phyloP scores from a whole-genome alignment of 1,284 basidiomycete genomes.

The Pseudozyma sp. region DNA sequence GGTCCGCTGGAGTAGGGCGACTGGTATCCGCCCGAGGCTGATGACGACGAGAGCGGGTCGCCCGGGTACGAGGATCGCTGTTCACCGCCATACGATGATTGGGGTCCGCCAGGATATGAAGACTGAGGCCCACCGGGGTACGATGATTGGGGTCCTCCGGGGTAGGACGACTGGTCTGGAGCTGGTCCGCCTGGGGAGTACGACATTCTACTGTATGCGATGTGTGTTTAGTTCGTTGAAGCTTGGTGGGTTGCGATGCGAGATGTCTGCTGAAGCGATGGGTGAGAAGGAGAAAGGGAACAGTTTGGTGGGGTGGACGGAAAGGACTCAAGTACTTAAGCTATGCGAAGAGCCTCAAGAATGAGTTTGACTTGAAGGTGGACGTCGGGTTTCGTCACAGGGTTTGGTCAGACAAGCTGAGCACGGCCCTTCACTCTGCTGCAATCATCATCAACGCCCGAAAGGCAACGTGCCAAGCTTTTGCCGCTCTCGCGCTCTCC shows the following conservation, averaged over 20 bases:
- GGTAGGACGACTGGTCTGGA: slow-evolving; percentile 21
- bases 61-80: slow-evolving; percentile 34
- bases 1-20: slow-evolving; percentile 41
- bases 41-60: slow-evolving; percentile 24
- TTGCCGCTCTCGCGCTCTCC: too few relatives aligned
- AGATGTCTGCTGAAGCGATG: neutral
- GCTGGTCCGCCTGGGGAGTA: slow-evolving; percentile 24
- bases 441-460: too few relatives aligned
- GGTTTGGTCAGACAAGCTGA: neutral
- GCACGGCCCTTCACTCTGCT: neutral
- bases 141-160: slow-evolving; percentile 20
- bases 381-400: neutral
- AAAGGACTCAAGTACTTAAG: too few relatives aligned
- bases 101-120: slow-evolving; percentile 19
- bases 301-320: too few relatives aligned
- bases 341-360: too few relatives aligned
- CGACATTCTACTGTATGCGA: slow-evolving; percentile 14
- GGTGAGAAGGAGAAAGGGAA: neutral
- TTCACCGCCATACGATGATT: slow-evolving; percentile 28
- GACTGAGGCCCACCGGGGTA: slow-evolving; percentile 36
- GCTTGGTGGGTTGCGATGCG: slow-evolving; percentile 1
- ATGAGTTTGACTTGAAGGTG: too few relatives aligned
- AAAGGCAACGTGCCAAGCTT: neutral
- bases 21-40: slow-evolving; percentile 32
- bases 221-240: too few relatives aligned